Conservation (phyloP, 768 basidiomycete genomes). For the Boletus subcaerulescens region DNA sequence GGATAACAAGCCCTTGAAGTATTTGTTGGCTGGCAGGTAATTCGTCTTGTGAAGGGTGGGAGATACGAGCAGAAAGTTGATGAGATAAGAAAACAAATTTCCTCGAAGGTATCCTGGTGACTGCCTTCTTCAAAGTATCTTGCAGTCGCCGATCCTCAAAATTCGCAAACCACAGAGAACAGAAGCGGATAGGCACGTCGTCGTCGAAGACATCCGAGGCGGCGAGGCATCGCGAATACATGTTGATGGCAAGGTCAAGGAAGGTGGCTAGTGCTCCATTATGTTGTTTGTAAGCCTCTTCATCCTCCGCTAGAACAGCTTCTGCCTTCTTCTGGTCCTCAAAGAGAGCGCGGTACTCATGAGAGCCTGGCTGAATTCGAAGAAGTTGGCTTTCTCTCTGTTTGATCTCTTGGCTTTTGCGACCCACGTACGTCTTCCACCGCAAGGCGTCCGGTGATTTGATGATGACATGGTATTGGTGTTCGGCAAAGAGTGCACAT, state of each 20-base stretch:
- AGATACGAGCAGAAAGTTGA: slow-evolving; percentile 89
- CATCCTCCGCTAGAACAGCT: slow-evolving; percentile 53
- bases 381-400: slow-evolving; percentile 40
- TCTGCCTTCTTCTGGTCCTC: slow-evolving; percentile 43
- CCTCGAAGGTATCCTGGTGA: slow-evolving; percentile 68
- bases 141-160: slow-evolving; percentile 58
- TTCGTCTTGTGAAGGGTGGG: slow-evolving; percentile 36
- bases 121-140: slow-evolving; percentile 40
- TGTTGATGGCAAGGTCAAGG: slow-evolving; percentile 71
- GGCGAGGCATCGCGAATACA: slow-evolving; percentile 79
- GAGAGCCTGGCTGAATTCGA: slow-evolving; percentile 18
- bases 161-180: slow-evolving; percentile 90
- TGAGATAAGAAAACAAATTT: slow-evolving; percentile 93
- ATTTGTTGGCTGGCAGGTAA: slow-evolving; percentile 47
- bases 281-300: slow-evolving; percentile 40
- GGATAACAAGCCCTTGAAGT: slow-evolving; percentile 61
- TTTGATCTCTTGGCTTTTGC: slow-evolving; percentile 70
- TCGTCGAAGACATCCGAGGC: slow-evolving; percentile 72
- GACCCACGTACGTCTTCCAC: slow-evolving; percentile 67
- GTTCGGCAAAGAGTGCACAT: slow-evolving; percentile 87
- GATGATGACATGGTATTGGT: slow-evolving; percentile 71
- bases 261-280: slow-evolving; percentile 52
- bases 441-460: slow-evolving; percentile 69
- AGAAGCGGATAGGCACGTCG: slow-evolving; percentile 74
- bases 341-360: slow-evolving; percentile 29